These are phyloP conservation scores for Plasmodium vivax DNA, from an alignment of 169 alveolate species.

Conservation along the genomic window DNA sequence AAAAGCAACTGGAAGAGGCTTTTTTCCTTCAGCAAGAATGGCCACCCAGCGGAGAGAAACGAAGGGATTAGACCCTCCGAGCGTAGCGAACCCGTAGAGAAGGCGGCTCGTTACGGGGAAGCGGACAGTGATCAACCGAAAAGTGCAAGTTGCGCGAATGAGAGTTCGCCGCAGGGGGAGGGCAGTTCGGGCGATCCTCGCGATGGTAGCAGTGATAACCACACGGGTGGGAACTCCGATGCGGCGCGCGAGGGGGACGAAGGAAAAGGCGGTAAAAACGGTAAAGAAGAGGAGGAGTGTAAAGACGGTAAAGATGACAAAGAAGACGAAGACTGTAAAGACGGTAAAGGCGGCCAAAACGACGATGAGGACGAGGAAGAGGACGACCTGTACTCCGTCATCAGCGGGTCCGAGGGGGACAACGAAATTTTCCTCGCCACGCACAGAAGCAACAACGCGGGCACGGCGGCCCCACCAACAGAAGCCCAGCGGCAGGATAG, in stretches of 20 bases:
- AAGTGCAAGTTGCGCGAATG: background rate
- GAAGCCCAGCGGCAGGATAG: background rate
- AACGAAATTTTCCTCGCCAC: background rate
- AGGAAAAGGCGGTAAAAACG: background rate
- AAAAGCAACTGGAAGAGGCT: conserved; percentile 1
- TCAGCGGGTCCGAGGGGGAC: conserved; percentile 46
- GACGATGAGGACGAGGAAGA: background rate
- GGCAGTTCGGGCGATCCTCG: background rate
- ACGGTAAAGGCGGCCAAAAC: background rate
- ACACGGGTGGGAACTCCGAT: background rate
- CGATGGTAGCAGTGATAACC: background rate
- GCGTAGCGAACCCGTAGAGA: background rate
- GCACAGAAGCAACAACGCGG: background rate
- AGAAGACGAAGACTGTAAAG: conserved; percentile 1
- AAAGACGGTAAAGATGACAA: background rate
- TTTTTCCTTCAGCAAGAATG: background rate
- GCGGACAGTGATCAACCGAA: background rate
- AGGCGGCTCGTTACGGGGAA: background rate
- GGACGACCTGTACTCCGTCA: conserved; percentile 60
- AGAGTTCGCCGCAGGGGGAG: background rate
- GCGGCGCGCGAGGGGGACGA: background rate
- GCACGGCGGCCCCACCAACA: background rate
- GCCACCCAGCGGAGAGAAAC: background rate
- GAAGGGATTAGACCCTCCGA: background rate
- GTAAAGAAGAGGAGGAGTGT: background rate